A percentile compares a stretch with the other conserved stretches of the same genome.
Conservation (phyloP, 2,329 filamentous ascomycete species). For the Calycina marina region DNA sequence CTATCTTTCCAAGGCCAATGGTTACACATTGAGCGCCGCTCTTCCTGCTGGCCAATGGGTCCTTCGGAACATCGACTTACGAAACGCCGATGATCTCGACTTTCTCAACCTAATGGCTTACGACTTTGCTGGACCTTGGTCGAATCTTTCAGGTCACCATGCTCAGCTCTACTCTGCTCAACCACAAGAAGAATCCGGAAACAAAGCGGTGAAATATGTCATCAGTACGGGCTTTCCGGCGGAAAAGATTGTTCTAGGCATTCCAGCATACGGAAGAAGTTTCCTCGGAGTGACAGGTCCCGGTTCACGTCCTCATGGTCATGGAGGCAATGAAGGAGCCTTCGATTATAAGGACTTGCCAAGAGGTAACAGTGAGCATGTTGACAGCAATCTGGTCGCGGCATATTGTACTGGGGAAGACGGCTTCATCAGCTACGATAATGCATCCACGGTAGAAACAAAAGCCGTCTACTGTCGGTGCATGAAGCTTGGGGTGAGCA, state of each 20-base stretch:
- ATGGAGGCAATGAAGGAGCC: slow-evolving; percentile 48
- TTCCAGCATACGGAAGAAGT: slow-evolving; percentile 62
- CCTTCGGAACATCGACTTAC: slow-evolving; percentile 55
- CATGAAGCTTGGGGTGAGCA: slow-evolving; percentile 45
- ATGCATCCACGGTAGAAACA: slow-evolving; percentile 56
- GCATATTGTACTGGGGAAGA: slow-evolving; percentile 61
- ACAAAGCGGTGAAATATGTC: slow-evolving; percentile 51
- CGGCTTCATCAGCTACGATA: slow-evolving; percentile 71
- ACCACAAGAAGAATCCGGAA: slow-evolving; percentile 45
- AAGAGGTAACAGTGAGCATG: slow-evolving; percentile 44
- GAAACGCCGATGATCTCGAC: slow-evolving; percentile 48
- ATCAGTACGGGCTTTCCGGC: slow-evolving; percentile 50
- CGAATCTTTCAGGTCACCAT: slow-evolving; percentile 53
- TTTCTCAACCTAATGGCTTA: slow-evolving; percentile 69
- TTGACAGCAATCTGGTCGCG: slow-evolving; percentile 53
- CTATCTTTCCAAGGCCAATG: slow-evolving; percentile 51
- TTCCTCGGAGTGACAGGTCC: slow-evolving; percentile 52
- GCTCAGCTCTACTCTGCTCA: slow-evolving; percentile 54
- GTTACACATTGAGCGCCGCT: slow-evolving; percentile 56
- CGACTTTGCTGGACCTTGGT: slow-evolving; percentile 65
- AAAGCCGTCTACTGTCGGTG: slow-evolving; percentile 63
- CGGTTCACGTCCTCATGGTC: slow-evolving; percentile 43
- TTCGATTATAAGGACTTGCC: slow-evolving; percentile 66
- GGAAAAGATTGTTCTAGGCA: slow-evolving; percentile 59
- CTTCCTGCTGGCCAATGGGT: slow-evolving; percentile 54